Base-by-base conservation (phyloP, 192 early-diverging fungal species). In the Phycomyces blakesleeanus region DNA sequence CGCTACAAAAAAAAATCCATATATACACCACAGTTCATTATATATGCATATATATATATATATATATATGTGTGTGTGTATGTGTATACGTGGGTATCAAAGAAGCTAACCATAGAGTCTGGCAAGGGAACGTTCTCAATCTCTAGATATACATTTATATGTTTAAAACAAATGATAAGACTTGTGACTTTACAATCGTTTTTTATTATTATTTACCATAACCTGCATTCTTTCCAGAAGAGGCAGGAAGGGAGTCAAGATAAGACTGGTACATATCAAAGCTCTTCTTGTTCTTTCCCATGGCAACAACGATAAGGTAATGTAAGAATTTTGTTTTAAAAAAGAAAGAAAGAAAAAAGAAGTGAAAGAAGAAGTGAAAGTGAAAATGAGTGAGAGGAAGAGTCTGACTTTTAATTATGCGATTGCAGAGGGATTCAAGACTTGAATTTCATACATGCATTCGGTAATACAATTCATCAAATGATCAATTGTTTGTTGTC, bases 211-310 rank as follows among this genome's bases (percentile, higher is more conserved):
- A 22, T 22, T 20, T 15, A 5, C 20, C 22, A 41, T 50, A 16
- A 59, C 12, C 16, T 18, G 26, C 20, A 25, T 21, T 25, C 10
- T 40, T 42, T 18, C 41, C 18, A 9, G 42, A 42, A 7, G 58
- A 47, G 26, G 58, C 38, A 12, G 47, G 22, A 16, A 40, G 37
- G 4, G 64, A 66, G 14, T 57, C 51, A 37, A 67, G 39, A 44
- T 61, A 67, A n/a, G 57, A 51, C 10, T 59, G 57, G 29, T 59
- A 59, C n/a, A 67, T 24, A 39, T 54, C 53, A 24, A 34, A 14
- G 18, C 57, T 40, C 3, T 44, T 50, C 24, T 67, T 67, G 26
- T 49, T 59, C 60, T 67, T 67, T 18, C 66, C 66, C 66, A 67
- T 67, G 16, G 24, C 25, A n/a, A n/a, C n/a, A 49, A 26, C 44